These are phyloP conservation scores for Cylindrodendrum hubeiense DNA, from an alignment of 2,329 filamentous ascomycete genomes.

Conservation along the genomic window DNA sequence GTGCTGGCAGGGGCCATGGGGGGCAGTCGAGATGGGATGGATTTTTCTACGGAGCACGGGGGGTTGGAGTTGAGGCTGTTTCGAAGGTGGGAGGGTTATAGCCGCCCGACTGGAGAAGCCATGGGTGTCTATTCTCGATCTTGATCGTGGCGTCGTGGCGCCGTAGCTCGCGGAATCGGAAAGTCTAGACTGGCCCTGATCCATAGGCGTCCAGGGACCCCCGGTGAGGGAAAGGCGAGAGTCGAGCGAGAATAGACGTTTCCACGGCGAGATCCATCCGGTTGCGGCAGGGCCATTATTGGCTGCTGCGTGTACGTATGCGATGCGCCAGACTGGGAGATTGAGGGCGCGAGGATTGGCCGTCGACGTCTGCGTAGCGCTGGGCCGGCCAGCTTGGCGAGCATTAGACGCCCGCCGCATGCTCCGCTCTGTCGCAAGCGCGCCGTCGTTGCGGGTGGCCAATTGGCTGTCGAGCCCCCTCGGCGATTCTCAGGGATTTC, in stretches of 20 bases:
- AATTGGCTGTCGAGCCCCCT: conserved; percentile 35
- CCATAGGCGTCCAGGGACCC: too few relatives aligned
- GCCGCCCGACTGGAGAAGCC: conserved; percentile 36
- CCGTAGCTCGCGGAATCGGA: neutral
- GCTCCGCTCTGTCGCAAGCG: conserved; percentile 36
- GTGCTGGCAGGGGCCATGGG: neutral
- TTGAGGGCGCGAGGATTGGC: conserved; percentile 32
- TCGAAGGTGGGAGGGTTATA: conserved; percentile 35
- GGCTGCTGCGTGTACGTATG: too few relatives aligned
- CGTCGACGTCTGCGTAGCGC: conserved; percentile 34
- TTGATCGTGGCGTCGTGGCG: conserved; percentile 4
- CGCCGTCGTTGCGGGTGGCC: conserved; percentile 25
- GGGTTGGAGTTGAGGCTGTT: conserved; percentile 27
- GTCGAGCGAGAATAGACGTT: too few relatives aligned
- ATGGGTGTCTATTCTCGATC: conserved; percentile 11
- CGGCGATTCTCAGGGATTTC: conserved; percentile 22
- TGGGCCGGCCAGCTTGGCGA: conserved; percentile 10
- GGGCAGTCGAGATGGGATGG: neutral
- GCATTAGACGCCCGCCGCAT: conserved; percentile 36
- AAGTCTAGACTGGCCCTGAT: neutral
- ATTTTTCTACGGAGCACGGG: neutral
- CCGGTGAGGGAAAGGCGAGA: too few relatives aligned
- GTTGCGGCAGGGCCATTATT: neutral
- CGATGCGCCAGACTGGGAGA: conserved; percentile 11
- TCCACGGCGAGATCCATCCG: conserved; percentile 6